Percentiles rank a stretch among this genome's conserved stretches.
phyloP scores from a whole-genome alignment of 2,329 filamentous ascomycete species.

The Cladosporium sp. region DNA sequence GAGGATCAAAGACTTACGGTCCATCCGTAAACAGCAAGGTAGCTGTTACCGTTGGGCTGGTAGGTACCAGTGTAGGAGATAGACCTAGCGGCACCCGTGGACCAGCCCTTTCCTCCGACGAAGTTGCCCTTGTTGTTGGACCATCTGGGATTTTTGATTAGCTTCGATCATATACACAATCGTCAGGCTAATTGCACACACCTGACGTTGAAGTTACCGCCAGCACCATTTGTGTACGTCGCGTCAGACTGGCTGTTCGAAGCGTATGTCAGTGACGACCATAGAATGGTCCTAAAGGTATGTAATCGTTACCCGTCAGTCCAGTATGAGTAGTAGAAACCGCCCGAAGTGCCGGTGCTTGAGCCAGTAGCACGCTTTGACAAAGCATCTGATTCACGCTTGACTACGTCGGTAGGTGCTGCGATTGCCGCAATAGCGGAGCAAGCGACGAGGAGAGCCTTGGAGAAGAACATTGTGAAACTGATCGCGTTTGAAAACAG shows the following conservation, averaged over 20 bases:
- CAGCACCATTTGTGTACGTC: slow-evolving; percentile 52
- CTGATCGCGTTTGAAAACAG: slow-evolving; percentile 4
- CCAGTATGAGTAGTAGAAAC: slow-evolving; percentile 60
- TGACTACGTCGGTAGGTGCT: slow-evolving; percentile 5
- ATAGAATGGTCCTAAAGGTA: background rate
- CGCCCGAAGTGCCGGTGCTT: slow-evolving; percentile 49
- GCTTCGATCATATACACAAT: no score
- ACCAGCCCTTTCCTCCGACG: slow-evolving; percentile 40
- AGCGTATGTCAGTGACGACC: background rate
- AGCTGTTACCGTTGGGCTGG: slow-evolving; percentile 46
- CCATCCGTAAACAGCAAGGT: slow-evolving; percentile 56
- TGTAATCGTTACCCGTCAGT: slow-evolving; percentile 32
- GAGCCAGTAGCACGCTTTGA: slow-evolving; percentile 35
- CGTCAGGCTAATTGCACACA: no score
- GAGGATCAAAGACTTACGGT: slow-evolving; percentile 26
- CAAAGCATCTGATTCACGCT: slow-evolving; percentile 2
- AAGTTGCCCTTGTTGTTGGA: slow-evolving; percentile 46
- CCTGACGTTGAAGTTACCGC: slow-evolving; percentile 43
- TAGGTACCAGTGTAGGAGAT: slow-evolving; percentile 48
- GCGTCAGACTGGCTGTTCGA: slow-evolving; percentile 43
- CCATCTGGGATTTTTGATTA: slow-evolving; percentile 31
- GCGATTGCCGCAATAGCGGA: slow-evolving; percentile 10
- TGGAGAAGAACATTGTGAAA: slow-evolving; percentile 11
- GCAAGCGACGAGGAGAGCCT: slow-evolving; percentile 7
- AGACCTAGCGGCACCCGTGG: slow-evolving; percentile 30